Evolutionary conservation across 108 stramenopile species (phyloP), one percentile per base, ranked within the genome.

Genomic region (Seminavis robusta): DNA sequence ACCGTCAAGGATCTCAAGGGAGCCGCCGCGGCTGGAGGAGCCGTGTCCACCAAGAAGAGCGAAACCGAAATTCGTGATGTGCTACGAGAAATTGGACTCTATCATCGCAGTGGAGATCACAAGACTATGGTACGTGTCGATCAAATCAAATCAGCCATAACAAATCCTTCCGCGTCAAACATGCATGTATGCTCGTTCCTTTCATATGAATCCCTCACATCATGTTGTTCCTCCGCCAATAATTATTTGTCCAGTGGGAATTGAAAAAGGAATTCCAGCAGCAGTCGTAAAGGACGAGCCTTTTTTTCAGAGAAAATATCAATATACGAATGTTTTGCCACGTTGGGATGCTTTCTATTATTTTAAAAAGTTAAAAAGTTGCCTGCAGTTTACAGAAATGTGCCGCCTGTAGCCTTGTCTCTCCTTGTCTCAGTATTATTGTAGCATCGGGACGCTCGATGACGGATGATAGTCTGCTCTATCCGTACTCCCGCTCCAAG

Each of bases 111-210:
- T 19, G 91, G 91, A 8, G 91, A 89, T 67, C 69, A 84, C 53
- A 92, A 88, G 72, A 84, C 77, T 49, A 78, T 64, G 34, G n/a
- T n/a, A n/a, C n/a, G n/a, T 80, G 79, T n/a, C n/a, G n/a, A n/a
- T n/a, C n/a, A n/a, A n/a, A n/a, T n/a, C n/a, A n/a, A n/a, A n/a
- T n/a, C n/a, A n/a, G n/a, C n/a, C n/a, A n/a, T n/a, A n/a, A n/a
- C n/a, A n/a, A n/a, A n/a, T n/a, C n/a, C n/a, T n/a, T n/a, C n/a
- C n/a, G n/a, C n/a, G n/a, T n/a, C n/a, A n/a, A n/a, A n/a, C n/a
- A n/a, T n/a, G n/a, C n/a, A n/a, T n/a, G n/a, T n/a, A n/a, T n/a
- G n/a, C n/a, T n/a, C n/a, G n/a, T n/a, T n/a, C n/a, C n/a, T n/a
- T n/a, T n/a, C n/a, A n/a, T n/a, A n/a, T n/a, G n/a, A n/a, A n/a